Conservation (phyloP, 2,329 filamentous ascomycete genomes). For the Fusarium nelsonii region DNA sequence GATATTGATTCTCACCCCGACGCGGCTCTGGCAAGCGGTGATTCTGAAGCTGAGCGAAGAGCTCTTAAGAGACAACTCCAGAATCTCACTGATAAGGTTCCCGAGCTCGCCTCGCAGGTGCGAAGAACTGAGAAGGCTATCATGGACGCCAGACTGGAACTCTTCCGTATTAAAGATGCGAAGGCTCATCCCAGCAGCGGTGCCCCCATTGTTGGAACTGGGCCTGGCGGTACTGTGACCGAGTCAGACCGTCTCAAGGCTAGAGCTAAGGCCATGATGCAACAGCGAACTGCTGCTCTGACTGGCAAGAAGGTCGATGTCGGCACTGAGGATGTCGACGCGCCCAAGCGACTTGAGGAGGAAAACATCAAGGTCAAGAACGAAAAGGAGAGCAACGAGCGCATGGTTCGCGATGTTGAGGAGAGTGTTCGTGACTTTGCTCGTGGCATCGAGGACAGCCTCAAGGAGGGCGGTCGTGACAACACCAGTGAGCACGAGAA, state of each 20-base stretch:
- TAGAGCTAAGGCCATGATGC: slow-evolving; percentile 97
- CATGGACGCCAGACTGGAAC: slow-evolving; percentile 88
- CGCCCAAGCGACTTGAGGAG: slow-evolving; percentile 87
- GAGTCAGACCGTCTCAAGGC: slow-evolving; percentile 96
- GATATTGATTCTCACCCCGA: slow-evolving; percentile 95
- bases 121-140: slow-evolving; percentile 92
- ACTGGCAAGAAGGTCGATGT: slow-evolving; percentile 83
- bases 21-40: slow-evolving; percentile 73
- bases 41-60: slow-evolving; percentile 89
- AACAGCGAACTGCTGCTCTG: slow-evolving; percentile 92
- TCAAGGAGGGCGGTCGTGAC: slow-evolving; percentile 83
- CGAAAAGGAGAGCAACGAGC: slow-evolving; percentile 93
- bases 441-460: slow-evolving; percentile 83
- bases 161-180: slow-evolving; percentile 93
- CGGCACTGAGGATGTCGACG: slow-evolving; percentile 78
- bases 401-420: slow-evolving; percentile 96
- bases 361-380: slow-evolving; percentile 84
- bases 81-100: slow-evolving; percentile 87
- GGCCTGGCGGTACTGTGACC: slow-evolving; percentile 88
- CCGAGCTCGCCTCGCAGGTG: slow-evolving; percentile 91
- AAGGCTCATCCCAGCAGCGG: slow-evolving; percentile 89
- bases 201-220: slow-evolving; percentile 87
- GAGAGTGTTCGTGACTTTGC: slow-evolving; percentile 94
- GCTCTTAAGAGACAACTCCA: slow-evolving; percentile 91
- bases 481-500: slow-evolving; percentile 88